A percentile compares a stretch with the other conserved stretches of the same genome.
Conservation (phyloP, 176 grass and related monocot genomes). For the Zea luxurians region DNA sequence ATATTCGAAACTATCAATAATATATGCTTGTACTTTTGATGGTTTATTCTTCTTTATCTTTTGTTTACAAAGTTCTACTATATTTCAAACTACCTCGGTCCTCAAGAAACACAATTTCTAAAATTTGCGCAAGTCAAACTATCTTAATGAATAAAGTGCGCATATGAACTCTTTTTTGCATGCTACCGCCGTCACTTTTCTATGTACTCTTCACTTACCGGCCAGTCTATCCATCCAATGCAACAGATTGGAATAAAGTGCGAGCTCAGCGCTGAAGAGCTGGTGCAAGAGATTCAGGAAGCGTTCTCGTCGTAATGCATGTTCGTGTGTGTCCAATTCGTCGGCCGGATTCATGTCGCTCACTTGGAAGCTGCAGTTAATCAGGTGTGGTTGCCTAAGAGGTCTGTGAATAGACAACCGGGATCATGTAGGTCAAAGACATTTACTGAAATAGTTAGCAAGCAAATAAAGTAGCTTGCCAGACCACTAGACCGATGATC, state of each 20-base stretch:
- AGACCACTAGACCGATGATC: not conserved
- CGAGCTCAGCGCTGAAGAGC: slow-evolving; percentile 79
- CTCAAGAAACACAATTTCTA: no score
- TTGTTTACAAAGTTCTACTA: no score
- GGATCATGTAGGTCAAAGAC: not conserved
- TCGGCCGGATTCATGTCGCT: not conserved
- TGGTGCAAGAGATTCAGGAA: slow-evolving; percentile 75
- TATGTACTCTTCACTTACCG: not conserved
- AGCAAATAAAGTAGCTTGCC: not conserved
- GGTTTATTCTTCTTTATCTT: not conserved
- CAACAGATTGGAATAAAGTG: slow-evolving; percentile 94
- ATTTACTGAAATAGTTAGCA: not conserved
- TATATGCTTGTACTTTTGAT: not conserved
- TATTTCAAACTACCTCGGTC: no score
- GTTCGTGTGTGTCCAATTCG: not conserved
- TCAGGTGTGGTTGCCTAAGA: not conserved
- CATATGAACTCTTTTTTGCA: not conserved
- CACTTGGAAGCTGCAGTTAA: not conserved
- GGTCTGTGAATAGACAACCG: not conserved
- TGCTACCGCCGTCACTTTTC: not conserved
- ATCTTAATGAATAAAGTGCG: no score
- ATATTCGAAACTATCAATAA: not conserved
- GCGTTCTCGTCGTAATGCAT: slow-evolving; percentile 58
- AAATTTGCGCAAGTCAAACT: no score
- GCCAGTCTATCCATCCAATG: not conserved